Evolutionary conservation across 768 basidiomycete species (phyloP).

Genomic region (Trametes cubensis): DNA sequence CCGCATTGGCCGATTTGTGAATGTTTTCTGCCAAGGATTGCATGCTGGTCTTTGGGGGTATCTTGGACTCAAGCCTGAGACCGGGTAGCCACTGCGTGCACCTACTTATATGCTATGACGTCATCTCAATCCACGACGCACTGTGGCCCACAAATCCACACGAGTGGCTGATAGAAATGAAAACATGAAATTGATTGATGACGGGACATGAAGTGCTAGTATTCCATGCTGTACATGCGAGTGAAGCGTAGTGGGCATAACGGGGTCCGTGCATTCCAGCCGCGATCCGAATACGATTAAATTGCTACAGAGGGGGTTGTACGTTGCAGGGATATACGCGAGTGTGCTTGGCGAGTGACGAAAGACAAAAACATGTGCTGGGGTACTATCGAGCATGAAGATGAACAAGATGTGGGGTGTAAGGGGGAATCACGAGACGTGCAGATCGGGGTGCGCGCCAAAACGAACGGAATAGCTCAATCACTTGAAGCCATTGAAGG

Average conservation of each 20-base stretch:
- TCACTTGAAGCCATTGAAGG: conserved; percentile 58
- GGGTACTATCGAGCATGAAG: conserved; percentile 30
- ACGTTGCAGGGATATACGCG: conserved; percentile 27
- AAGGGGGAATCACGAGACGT: conserved; percentile 10
- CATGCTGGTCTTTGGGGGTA: not conserved
- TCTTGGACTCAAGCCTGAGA: not conserved
- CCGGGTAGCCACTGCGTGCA: not conserved
- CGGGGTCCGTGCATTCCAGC: conserved; percentile 23
- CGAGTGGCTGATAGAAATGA: not conserved
- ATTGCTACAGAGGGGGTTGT: conserved; percentile 28
- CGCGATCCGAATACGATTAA: conserved; percentile 26
- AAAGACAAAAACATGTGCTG: conserved; percentile 20
- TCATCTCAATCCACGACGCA: not conserved
- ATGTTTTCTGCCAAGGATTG: conserved; percentile 13
- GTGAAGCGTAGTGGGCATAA: conserved; percentile 10
- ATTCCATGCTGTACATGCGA: conserved; percentile 16
- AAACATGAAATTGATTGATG: conserved; percentile 3
- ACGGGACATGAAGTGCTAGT: conserved; percentile 8
- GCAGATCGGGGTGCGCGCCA: not conserved
- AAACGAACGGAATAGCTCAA: conserved; percentile 6
- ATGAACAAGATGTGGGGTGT: conserved; percentile 6
- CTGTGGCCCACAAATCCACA: too few species aligned
- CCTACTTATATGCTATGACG: conserved; percentile 11
- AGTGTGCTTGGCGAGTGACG: conserved; percentile 20
- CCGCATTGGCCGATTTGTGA: conserved; percentile 17